Conservation (phyloP, 108 stramenopile genomes). For the Stephanodiscus minutulus region DNA sequence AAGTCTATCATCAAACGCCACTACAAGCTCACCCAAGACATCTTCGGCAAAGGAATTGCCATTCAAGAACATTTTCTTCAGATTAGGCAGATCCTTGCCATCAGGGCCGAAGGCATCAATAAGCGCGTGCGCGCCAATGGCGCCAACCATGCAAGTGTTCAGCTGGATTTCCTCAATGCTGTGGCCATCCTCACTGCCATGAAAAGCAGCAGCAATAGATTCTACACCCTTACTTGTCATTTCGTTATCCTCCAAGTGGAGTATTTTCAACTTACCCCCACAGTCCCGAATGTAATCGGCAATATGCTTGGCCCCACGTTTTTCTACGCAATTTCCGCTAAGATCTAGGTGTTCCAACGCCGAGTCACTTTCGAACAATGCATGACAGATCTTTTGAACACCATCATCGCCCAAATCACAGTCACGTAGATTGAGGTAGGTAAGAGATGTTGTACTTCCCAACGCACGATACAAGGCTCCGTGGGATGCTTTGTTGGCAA, state of each 20-base stretch:
- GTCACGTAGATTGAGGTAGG: slow-evolving; percentile 48
- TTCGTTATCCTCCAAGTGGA: slow-evolving; percentile 59
- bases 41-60: slow-evolving; percentile 45
- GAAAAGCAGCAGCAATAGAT: slow-evolving; percentile 44
- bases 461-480: slow-evolving; percentile 46
- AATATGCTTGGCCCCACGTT: slow-evolving; percentile 49
- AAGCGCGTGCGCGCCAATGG: slow-evolving; percentile 48
- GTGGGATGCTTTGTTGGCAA: slow-evolving; percentile 43
- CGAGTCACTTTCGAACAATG: slow-evolving; percentile 46
- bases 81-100: slow-evolving; percentile 45
- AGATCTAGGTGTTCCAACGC: slow-evolving; percentile 51
- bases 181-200: slow-evolving; percentile 39
- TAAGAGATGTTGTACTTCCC: slow-evolving; percentile 24
- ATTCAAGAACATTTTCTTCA: slow-evolving; percentile 42
- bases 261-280: slow-evolving; percentile 36
- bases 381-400: slow-evolving; percentile 51
- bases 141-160: slow-evolving; percentile 32
- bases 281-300: slow-evolving; percentile 47
- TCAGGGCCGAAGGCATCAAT: slow-evolving; percentile 50
- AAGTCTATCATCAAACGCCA: slow-evolving; percentile 40
- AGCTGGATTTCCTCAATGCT: slow-evolving; percentile 48
- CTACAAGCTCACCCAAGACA: slow-evolving; percentile 40
- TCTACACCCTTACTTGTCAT: slow-evolving; percentile 42
- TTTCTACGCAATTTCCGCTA: slow-evolving; percentile 44
- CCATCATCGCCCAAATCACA: slow-evolving; percentile 60